phyloP scores from a whole-genome alignment of 331 rosid species.

The Rosa hybrid region DNA sequence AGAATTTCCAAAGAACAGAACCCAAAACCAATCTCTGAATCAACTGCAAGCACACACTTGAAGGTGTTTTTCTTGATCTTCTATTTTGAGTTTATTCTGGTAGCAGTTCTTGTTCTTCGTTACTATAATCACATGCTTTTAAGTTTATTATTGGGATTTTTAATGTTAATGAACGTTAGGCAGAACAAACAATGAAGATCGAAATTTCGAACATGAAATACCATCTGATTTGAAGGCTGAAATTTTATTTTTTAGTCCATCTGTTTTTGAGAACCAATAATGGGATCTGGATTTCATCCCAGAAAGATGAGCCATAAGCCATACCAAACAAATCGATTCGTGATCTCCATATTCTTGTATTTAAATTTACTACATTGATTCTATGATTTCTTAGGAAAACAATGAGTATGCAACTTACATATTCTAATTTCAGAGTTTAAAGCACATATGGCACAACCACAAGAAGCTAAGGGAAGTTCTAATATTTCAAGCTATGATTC shows the following conservation, averaged over 20 bases:
- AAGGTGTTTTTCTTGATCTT: neutral
- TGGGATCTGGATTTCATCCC: neutral
- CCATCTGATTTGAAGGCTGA: neutral
- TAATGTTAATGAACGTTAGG: neutral
- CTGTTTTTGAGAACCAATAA: neutral
- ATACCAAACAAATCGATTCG: neutral
- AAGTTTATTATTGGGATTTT: neutral
- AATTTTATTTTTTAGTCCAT: neutral
- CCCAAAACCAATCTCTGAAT: neutral
- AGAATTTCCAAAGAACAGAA: neutral
- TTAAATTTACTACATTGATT: neutral
- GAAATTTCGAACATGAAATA: neutral
- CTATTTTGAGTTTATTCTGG: neutral
- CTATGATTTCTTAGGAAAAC: neutral
- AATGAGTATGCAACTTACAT: neutral
- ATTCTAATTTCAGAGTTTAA: slow-evolving; percentile 24
- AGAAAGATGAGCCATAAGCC: neutral
- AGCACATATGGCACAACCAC: slow-evolving; percentile 54
- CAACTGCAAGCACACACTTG: slow-evolving; percentile 6
- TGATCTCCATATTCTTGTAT: neutral
- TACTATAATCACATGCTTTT: neutral
- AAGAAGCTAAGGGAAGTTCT: slow-evolving; percentile 28
- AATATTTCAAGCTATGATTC: slow-evolving; percentile 55
- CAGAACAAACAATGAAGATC: neutral
- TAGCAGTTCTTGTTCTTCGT: neutral